Evolutionary conservation across 176 grass and related monocot species (phyloP).

Genomic region (Oropetium thomaeum): DNA sequence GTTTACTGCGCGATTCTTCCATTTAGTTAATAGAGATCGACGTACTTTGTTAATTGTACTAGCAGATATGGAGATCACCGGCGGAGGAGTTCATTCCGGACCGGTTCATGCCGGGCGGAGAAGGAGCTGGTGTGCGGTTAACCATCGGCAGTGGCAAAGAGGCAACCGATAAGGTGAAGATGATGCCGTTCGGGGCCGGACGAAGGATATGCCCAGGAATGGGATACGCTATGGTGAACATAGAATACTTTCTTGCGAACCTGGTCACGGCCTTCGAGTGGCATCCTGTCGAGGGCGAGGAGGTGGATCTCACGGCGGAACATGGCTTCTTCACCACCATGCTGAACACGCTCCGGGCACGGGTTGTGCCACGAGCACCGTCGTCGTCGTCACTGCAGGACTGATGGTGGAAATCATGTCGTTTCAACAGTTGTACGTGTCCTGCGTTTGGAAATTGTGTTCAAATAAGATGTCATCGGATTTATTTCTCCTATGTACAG

Average conservation of each 20-base stretch:
- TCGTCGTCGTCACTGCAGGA: no score
- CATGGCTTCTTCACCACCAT: slow-evolving; percentile 26
- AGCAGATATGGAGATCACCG: slow-evolving; percentile 5
- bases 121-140: neutral
- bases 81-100: slow-evolving; percentile 3
- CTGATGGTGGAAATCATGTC: no score
- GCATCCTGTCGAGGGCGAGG: neutral
- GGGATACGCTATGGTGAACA: neutral
- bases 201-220: slow-evolving; percentile 13
- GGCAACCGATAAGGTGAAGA: slow-evolving; percentile 4
- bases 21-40: no score
- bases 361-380: neutral
- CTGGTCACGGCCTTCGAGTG: neutral
- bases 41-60: no score
- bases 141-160: slow-evolving; percentile 23
- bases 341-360: neutral
- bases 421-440: no score
- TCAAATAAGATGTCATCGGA: no score
- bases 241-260: neutral
- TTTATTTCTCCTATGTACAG: no score
- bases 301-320: neutral
- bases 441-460: no score
- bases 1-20: no score
- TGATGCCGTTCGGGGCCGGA: neutral
- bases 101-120: slow-evolving; percentile 3